These are phyloP conservation scores for Phytophthora cryptogea DNA, from an alignment of 352 stramenopile species.

Conservation along the genomic window DNA sequence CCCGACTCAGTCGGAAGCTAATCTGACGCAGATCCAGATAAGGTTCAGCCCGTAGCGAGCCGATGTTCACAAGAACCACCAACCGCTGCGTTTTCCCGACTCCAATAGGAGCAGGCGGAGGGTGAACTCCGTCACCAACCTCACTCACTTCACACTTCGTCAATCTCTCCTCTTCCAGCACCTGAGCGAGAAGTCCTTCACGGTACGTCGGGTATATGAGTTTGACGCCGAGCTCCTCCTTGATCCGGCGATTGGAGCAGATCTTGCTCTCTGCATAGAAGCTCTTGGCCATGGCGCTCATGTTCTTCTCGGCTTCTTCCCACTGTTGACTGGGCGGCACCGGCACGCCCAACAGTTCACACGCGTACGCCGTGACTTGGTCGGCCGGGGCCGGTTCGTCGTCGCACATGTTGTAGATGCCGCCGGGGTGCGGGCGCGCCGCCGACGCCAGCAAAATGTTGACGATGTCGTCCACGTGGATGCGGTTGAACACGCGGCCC, in stretches of 20 bases:
- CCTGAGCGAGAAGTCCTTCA: slow-evolving; percentile 77
- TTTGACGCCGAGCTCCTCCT: slow-evolving; percentile 72
- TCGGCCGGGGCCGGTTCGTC: slow-evolving; percentile 85
- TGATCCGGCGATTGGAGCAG: slow-evolving; percentile 74
- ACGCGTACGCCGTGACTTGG: slow-evolving; percentile 78
- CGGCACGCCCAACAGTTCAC: slow-evolving; percentile 61
- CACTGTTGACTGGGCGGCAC: slow-evolving; percentile 62
- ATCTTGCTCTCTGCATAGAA: slow-evolving; percentile 90
- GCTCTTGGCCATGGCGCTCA: slow-evolving; percentile 86
- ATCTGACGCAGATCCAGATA: slow-evolving; percentile 80
- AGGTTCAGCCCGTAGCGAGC: slow-evolving; percentile 67
- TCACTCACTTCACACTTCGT: background rate
- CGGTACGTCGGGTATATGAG: slow-evolving; percentile 82
- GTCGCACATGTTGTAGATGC: slow-evolving; percentile 91
- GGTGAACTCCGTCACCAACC: slow-evolving; percentile 2
- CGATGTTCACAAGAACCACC: slow-evolving; percentile 76
- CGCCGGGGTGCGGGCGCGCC: slow-evolving; percentile 53
- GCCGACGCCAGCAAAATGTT: slow-evolving; percentile 77
- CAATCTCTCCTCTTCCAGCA: slow-evolving; percentile 70
- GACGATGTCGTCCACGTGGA: slow-evolving; percentile 92
- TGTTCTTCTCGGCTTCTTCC: slow-evolving; percentile 73
- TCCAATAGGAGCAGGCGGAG: slow-evolving; percentile 5
- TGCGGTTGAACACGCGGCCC: slow-evolving; percentile 83
- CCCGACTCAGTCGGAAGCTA: slow-evolving; percentile 63
- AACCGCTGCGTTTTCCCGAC: slow-evolving; percentile 24